phyloP scores from a whole-genome alignment of 2,329 filamentous ascomycete species.

The Elsinoe perseae region DNA sequence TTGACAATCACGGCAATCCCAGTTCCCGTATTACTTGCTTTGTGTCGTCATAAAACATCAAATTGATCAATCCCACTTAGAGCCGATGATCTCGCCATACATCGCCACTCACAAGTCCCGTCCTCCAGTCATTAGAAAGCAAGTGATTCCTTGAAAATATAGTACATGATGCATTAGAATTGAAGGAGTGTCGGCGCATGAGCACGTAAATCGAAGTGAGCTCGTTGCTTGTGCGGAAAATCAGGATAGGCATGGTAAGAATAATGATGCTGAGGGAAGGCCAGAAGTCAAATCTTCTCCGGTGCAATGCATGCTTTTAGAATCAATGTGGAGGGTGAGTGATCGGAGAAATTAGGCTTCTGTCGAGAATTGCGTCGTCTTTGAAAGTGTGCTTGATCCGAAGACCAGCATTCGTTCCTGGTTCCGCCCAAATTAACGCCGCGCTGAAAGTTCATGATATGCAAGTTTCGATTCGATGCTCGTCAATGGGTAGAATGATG shows the following conservation, averaged over 20 bases:
- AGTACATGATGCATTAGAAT: constrained; percentile 13
- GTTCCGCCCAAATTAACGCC: neutral
- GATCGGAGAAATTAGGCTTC: constrained; percentile 8
- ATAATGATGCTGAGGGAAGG: constrained; percentile 17
- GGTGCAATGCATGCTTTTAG: constrained; percentile 13
- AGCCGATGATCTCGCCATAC: neutral
- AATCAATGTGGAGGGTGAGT: neutral
- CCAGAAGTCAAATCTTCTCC: constrained; percentile 11
- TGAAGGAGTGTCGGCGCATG: constrained; percentile 13
- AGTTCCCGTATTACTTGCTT: neutral
- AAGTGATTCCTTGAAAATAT: constrained; percentile 4
- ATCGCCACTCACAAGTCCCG: neutral
- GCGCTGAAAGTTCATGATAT: constrained; percentile 6
- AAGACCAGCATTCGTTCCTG: neutral
- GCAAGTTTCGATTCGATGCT: neutral
- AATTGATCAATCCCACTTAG: neutral
- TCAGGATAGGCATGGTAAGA: constrained; percentile 3
- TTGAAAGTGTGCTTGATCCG: neutral
- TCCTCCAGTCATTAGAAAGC: constrained; percentile 11
- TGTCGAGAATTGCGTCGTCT: constrained; percentile 6
- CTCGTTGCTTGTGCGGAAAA: neutral
- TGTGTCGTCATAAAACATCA: constrained; percentile 6
- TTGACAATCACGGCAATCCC: neutral
- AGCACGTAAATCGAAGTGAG: constrained; percentile 2
- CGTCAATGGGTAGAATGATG: neutral